Evolutionary conservation across 208 protist genomes (phyloP), one percentile per base, ranked within the genome.

Genomic region (Leishmania aethiopica): DNA sequence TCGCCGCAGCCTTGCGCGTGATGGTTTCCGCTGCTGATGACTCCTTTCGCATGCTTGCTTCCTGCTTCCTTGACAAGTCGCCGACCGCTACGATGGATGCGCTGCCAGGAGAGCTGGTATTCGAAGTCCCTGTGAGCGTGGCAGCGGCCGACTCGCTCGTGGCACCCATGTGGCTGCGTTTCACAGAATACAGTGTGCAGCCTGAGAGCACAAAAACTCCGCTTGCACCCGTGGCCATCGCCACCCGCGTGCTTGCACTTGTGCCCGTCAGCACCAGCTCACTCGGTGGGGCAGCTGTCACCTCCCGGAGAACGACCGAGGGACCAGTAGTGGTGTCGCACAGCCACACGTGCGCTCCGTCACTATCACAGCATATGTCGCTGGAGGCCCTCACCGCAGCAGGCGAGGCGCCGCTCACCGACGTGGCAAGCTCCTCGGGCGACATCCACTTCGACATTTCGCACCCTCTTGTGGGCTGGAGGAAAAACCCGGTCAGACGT

Each of bases 171-270:
- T 42, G 47, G 35, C 77, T 28, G 62, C 49, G 60, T 28, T 69
- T 49, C 57, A 89, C 80, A 4, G 67, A 22, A 74, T 85, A 91
- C 7, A 91, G 37, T n/a, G 75, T 83, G 60, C 81, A 77, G 47
- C 90, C 90, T 5, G 79, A 67, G 28, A 91, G 80, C 57, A 90
- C 82, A 42, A 88, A 86, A 11, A 91, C 67, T 3, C 78, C 40
- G 2, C 19, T 60, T 15, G 75, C 77, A 7, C 74, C 83, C 1
- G 73, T 42, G 25, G 79, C 81, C 37, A 80, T 75, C 73, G 72
- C 59, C 79, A 87, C 69, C 59, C 80, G 86, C 77, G 84, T 71
- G 10, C 49, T 80, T n/a, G 82, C 76, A 35, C 79, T 87, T 8
- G 70, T 82, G 78, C 77, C 82, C 1, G 71, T 25, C 66, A 93